Base-by-base conservation (phyloP, 1,139 yeast species). In the Saccharomyces hybrid region DNA sequence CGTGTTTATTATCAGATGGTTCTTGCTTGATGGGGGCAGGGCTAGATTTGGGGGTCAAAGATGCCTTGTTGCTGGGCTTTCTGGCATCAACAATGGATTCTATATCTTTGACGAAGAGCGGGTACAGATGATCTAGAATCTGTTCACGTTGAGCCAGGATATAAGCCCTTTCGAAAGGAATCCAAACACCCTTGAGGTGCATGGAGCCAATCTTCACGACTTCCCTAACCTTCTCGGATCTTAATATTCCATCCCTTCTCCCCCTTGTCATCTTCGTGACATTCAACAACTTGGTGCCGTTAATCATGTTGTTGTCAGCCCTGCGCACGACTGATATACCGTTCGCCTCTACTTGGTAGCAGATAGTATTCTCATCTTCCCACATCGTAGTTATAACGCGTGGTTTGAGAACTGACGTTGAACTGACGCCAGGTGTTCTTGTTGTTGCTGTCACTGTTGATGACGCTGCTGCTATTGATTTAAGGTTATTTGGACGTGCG, bases 141-240 rank as follows among this genome's bases (percentile, higher is more conserved):
- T 88, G 86, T 72, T 91, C 97, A 63, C 88, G 78, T 72, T 88
- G 90, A 34, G 97, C 97, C 83, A 91, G 86, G 28, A 88, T 87
- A 52, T 88, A 75, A 1, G 97, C 98, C 53, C 97, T 78, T 62
- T 91, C 97, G 70, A 90, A 90, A 0, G 98, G 97, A 61, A 91
- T 90, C 98, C 98, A 91, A 50, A 91, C 98, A 53, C 99, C 99
- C 73, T 91, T 91, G 65, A 91, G 77, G 70, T 91, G 96, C 97
- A 91, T 91, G 20, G 96, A 88, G 9, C 99, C 99, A 61, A 91
- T 88, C 72, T 91, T 91, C 55, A 91, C 97, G 51, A 93, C 98
- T 69, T 89, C 95, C 51, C 98, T 78, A 46, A 83, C 82, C 69
- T 89, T 88, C 70, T 91, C 97, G 58, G 88, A 83, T 74, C 91